Conservation (phyloP, 1,284 basidiomycete genomes). For the Ceratobasidium sp. region DNA sequence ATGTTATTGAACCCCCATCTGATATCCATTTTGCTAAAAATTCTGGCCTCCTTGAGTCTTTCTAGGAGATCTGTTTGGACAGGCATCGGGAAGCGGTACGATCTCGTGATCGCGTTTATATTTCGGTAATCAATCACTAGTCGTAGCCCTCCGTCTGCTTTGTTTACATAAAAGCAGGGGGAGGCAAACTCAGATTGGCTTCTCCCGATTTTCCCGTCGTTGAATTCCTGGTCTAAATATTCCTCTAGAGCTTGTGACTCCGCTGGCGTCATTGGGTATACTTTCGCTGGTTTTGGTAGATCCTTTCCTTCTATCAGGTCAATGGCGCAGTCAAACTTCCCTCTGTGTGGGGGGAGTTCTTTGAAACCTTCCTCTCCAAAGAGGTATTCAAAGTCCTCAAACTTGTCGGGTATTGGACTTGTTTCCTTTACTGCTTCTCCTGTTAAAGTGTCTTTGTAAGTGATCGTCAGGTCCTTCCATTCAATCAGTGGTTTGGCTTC, state of each 20-base stretch:
- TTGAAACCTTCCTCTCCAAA: slow-evolving; percentile 34
- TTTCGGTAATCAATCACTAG: slow-evolving; percentile 21
- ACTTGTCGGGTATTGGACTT: neutral
- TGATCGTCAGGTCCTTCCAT: neutral
- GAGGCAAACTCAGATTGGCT: slow-evolving; percentile 6
- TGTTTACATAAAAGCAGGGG: slow-evolving; percentile 25
- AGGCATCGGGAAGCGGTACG: slow-evolving; percentile 19
- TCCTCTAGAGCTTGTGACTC: neutral
- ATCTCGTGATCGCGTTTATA: slow-evolving; percentile 19
- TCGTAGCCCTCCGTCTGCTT: neutral
- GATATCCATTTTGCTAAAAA: slow-evolving; percentile 42
- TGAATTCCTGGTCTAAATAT: slow-evolving; percentile 20
- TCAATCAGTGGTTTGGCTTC: slow-evolving; percentile 18
- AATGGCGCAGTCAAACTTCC: slow-evolving; percentile 18
- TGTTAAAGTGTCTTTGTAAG: neutral
- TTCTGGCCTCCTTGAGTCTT: slow-evolving; percentile 22
- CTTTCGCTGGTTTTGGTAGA: slow-evolving; percentile 7
- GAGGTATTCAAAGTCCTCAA: neutral
- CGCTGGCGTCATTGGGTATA: neutral
- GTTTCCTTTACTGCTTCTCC: too few relatives aligned
- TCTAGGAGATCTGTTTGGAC: neutral
- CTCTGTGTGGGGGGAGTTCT: slow-evolving; percentile 22
- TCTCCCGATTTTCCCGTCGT: slow-evolving; percentile 2
- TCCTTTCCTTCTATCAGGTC: neutral
- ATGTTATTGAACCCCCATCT: slow-evolving; percentile 40